Percentiles rank a stretch among this genome's conserved stretches.
phyloP scores from a whole-genome alignment of 2,329 filamentous ascomycete genomes.

The Aspergillus floridensis region DNA sequence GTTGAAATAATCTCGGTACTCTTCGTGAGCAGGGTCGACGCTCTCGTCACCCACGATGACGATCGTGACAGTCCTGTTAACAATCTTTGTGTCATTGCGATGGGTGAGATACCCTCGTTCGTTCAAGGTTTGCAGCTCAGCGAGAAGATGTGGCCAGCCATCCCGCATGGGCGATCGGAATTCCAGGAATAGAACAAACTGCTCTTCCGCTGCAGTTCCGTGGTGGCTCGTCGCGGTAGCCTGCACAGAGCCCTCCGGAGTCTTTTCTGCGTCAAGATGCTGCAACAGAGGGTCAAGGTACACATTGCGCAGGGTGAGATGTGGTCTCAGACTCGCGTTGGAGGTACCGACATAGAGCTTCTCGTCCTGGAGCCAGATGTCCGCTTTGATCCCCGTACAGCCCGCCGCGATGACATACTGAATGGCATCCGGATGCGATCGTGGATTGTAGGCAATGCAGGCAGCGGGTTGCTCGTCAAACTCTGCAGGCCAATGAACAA shows the following conservation, averaged over 20 bases:
- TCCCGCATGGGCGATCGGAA: conserved; percentile 17
- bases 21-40: neutral
- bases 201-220: neutral
- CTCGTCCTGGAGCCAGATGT: conserved; percentile 25
- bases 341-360: conserved; percentile 24
- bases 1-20: neutral
- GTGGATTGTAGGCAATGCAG: conserved; percentile 25
- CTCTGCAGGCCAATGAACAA: conserved; percentile 16
- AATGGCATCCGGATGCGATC: conserved; percentile 19
- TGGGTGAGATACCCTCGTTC: conserved; percentile 25
- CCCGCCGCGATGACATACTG: conserved; percentile 22
- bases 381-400: conserved; percentile 27
- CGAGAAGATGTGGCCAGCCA: conserved; percentile 19
- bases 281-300: conserved; percentile 25
- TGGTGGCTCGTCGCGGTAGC: neutral
- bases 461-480: conserved; percentile 11
- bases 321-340: conserved; percentile 2
- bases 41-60: conserved; percentile 19
- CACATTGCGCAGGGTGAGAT: conserved; percentile 19
- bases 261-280: conserved; percentile 16
- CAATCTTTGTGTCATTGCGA: conserved; percentile 20
- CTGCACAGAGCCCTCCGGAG: neutral
- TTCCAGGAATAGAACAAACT: conserved; percentile 27
- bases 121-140: conserved; percentile 20
- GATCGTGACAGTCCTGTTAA: conserved; percentile 27